Conservation (phyloP, 2,329 filamentous ascomycete species). For the Nannizziopsis barbatae region DNA sequence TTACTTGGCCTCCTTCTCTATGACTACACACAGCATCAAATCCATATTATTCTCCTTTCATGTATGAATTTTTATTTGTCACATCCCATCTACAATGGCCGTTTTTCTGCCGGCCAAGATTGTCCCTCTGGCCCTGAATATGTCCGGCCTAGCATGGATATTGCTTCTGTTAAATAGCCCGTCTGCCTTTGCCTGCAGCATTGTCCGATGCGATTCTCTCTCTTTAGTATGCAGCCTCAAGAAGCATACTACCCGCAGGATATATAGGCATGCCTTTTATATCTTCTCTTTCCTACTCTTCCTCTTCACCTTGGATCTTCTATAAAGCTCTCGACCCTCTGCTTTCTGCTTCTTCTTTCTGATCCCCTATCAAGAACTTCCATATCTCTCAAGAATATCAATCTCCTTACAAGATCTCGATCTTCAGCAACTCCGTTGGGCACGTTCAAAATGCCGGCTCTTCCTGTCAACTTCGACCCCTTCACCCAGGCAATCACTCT, state of each 20-base stretch:
- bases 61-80: constrained; percentile 10
- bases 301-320: background rate
- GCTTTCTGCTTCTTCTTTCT: no score
- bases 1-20: background rate
- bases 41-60: constrained; percentile 6
- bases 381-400: no score
- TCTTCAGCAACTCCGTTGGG: background rate
- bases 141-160: background rate
- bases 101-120: constrained; percentile 1
- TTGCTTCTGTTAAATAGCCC: background rate
- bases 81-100: constrained; percentile 2
- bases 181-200: background rate
- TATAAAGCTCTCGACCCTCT: no score
- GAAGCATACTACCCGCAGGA: background rate
- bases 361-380: no score
- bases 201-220: background rate
- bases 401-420: no score
- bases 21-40: background rate
- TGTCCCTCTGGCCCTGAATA: constrained; percentile 4
- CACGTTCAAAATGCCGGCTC: background rate
- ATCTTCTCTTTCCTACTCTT: background rate
- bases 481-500: constrained; percentile 44
- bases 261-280: background rate
- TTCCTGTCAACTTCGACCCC: constrained; percentile 37
- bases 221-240: background rate